Conservation (phyloP, 805 yeast species). For the Grigorovia yakushimaensis region DNA sequence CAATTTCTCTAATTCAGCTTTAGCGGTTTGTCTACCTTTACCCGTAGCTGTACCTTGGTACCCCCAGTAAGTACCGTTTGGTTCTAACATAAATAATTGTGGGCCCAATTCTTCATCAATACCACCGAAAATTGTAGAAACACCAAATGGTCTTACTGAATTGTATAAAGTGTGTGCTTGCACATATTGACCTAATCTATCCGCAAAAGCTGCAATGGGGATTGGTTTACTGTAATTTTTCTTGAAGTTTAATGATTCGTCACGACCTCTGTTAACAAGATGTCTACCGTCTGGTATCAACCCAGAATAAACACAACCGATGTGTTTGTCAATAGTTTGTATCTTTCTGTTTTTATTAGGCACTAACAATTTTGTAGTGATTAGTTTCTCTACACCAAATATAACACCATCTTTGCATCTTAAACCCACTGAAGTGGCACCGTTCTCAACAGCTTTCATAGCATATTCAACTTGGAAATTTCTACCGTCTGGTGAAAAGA, state of each 20-base stretch:
- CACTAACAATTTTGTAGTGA: conserved; percentile 76
- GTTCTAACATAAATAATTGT: conserved; percentile 93
- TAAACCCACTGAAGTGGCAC: conserved; percentile 91
- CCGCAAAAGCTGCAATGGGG: conserved; percentile 72
- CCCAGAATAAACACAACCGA: conserved; percentile 94
- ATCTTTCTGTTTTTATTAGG: conserved; percentile 85
- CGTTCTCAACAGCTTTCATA: conserved; percentile 92
- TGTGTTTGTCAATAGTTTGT: conserved; percentile 86
- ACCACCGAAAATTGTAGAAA: conserved; percentile 88
- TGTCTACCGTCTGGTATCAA: conserved; percentile 95
- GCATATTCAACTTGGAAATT: conserved; percentile 98
- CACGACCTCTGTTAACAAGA: conserved; percentile 83
- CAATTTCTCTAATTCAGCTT: conserved; percentile 88
- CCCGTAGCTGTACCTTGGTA: conserved; percentile 96
- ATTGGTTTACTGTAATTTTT: conserved; percentile 66
- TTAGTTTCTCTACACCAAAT: conserved; percentile 92
- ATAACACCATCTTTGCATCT: conserved; percentile 89
- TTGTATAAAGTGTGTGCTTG: conserved; percentile 94
- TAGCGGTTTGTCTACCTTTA: conserved; percentile 97
- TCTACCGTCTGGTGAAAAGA: conserved; percentile 80
- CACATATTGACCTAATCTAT: conserved; percentile 80
- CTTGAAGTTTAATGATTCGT: conserved; percentile 76
- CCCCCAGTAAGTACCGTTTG: conserved; percentile 97
- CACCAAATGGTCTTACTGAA: conserved; percentile 96
- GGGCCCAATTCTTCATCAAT: conserved; percentile 80